Conservation (phyloP, 2,329 filamentous ascomycete species). For the Lecanosticta acicola region DNA sequence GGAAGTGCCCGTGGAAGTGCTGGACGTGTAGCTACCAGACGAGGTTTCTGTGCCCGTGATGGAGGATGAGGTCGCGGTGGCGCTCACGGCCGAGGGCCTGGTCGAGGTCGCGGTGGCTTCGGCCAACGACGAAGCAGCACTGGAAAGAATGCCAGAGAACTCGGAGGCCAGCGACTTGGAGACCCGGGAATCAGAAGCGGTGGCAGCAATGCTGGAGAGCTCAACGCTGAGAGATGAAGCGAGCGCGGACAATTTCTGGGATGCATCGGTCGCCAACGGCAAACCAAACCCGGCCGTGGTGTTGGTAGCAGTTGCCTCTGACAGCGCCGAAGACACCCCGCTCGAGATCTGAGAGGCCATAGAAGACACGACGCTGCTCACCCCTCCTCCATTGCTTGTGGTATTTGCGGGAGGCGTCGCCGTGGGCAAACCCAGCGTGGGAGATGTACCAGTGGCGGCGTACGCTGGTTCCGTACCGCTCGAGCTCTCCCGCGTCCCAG, state of each 20-base stretch:
- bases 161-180: constrained; percentile 26
- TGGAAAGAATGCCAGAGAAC: constrained; percentile 29
- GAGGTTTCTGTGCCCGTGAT: constrained; percentile 11
- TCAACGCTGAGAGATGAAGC: constrained; percentile 27
- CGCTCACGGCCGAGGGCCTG: constrained; percentile 15
- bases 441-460: not conserved
- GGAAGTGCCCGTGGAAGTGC: constrained; percentile 14
- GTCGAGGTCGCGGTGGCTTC: constrained; percentile 9
- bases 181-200: constrained; percentile 26
- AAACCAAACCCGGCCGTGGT: constrained; percentile 8
- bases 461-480: not conserved
- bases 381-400: constrained; percentile 1
- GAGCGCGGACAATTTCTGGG: constrained; percentile 25
- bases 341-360: constrained; percentile 19
- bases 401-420: not conserved
- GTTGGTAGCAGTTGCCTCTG: constrained; percentile 12
- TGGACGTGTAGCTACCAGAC: constrained; percentile 12
- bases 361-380: constrained; percentile 22
- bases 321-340: constrained; percentile 18
- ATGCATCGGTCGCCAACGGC: constrained; percentile 18
- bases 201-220: constrained; percentile 27
- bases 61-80: constrained; percentile 3
- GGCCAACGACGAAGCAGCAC: constrained; percentile 25
- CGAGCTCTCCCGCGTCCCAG: not conserved
- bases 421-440: not conserved